Conservation (phyloP, 768 basidiomycete genomes). For the Tricholoma terreum region DNA sequence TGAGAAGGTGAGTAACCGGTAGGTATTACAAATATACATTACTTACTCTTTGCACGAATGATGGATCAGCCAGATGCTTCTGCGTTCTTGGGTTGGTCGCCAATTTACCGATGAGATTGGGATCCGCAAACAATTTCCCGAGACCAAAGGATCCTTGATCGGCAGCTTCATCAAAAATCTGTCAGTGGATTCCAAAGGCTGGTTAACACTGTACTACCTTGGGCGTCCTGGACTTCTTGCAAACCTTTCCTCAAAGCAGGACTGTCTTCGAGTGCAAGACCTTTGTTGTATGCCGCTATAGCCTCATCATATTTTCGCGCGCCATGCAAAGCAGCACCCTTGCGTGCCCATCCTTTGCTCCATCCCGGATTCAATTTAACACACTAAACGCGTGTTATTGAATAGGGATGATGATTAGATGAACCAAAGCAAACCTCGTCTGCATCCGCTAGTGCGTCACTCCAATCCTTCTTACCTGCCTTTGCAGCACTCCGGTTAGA, state of each 20-base stretch:
- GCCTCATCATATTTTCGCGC: slow-evolving; percentile 76
- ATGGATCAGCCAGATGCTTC: slow-evolving; percentile 78
- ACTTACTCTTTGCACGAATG: slow-evolving; percentile 69
- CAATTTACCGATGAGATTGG: slow-evolving; percentile 78
- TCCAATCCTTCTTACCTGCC: slow-evolving; percentile 79
- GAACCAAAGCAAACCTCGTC: slow-evolving; percentile 62
- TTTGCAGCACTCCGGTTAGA: slow-evolving; percentile 92
- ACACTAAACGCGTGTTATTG: slow-evolving; percentile 46
- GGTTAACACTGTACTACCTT: slow-evolving; percentile 44
- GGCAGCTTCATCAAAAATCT: slow-evolving; percentile 6
- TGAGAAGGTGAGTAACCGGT: not conserved
- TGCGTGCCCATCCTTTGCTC: slow-evolving; percentile 88
- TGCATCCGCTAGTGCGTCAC: slow-evolving; percentile 78
- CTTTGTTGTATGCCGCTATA: slow-evolving; percentile 77
- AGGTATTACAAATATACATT: not conserved
- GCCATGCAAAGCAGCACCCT: slow-evolving; percentile 92
- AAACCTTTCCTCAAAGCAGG: slow-evolving; percentile 83
- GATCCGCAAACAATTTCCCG: slow-evolving; percentile 79
- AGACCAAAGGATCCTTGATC: slow-evolving; percentile 40
- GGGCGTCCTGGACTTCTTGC: slow-evolving; percentile 83
- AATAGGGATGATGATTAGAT: slow-evolving; percentile 9
- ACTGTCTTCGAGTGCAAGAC: slow-evolving; percentile 79
- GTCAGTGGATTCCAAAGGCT: not conserved
- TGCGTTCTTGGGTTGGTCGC: slow-evolving; percentile 84
- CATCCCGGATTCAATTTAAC: slow-evolving; percentile 76